These are phyloP conservation scores for Cryphonectria carpinicola DNA, from an alignment of 2,329 filamentous ascomycete genomes.

Conservation along the genomic window DNA sequence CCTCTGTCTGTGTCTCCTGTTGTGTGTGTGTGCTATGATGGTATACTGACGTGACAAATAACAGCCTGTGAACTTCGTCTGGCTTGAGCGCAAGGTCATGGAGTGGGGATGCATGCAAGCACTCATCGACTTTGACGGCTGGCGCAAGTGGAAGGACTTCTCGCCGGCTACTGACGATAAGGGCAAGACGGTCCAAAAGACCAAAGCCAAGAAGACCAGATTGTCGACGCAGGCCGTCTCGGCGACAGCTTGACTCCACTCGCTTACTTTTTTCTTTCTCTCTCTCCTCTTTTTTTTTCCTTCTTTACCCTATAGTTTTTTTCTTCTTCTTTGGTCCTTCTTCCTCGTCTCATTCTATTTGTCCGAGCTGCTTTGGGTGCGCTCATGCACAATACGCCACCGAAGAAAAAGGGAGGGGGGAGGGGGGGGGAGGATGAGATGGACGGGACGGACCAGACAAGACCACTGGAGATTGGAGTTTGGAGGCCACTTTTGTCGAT, in stretches of 20 bases:
- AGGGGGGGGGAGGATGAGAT: background rate
- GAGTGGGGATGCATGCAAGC: conserved; percentile 99
- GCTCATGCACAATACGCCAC: background rate
- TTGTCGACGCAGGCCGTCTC: conserved; percentile 21
- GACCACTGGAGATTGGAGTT: background rate
- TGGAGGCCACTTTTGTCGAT: background rate
- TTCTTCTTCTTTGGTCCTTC: background rate
- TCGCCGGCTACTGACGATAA: conserved; percentile 42
- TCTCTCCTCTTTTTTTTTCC: background rate
- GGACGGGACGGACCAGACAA: background rate
- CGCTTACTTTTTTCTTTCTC: no score
- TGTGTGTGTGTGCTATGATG: conserved; percentile 17
- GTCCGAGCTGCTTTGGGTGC: background rate
- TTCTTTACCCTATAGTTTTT: background rate
- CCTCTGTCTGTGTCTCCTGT: background rate
- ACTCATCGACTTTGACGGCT: conserved; percentile 96
- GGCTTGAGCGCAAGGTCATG: conserved; percentile 96
- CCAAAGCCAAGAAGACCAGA: conserved; percentile 29
- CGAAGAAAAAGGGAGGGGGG: no score
- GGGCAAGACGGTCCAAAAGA: conserved; percentile 20
- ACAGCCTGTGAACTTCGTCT: conserved; percentile 94
- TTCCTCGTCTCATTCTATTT: background rate
- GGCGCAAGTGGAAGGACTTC: conserved; percentile 96
- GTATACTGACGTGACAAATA: conserved; percentile 29
- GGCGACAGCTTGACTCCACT: conserved; percentile 18